These are phyloP conservation scores for Posidonia australis DNA, from an alignment of 106 monocot species.

Conservation along the genomic window DNA sequence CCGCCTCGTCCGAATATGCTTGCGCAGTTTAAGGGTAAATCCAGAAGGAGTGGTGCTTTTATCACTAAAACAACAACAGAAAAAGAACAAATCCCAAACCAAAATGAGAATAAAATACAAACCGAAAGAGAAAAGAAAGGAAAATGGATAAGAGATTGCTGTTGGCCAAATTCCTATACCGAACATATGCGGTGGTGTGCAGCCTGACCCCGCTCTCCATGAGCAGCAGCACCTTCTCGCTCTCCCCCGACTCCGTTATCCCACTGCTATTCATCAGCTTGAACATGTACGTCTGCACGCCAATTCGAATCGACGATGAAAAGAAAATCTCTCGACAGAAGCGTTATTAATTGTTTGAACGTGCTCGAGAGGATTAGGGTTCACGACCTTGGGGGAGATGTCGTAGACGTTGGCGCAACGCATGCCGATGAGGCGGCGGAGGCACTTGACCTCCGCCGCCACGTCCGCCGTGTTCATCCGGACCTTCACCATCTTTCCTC, in stretches of 20 bases:
- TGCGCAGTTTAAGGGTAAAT: conserved; percentile 91
- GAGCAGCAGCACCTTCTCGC: conserved; percentile 85
- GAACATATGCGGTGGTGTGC: conserved; percentile 83
- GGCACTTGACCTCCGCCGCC: conserved; percentile 97
- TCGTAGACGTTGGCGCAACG: conserved; percentile 98
- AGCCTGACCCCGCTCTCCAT: conserved; percentile 95
- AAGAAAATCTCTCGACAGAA: not conserved
- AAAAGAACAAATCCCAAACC: not conserved
- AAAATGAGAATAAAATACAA: not conserved
- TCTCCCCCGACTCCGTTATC: conserved; percentile 91
- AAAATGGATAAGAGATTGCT: not conserved
- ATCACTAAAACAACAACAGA: conserved; percentile 15
- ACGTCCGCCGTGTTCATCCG: conserved; percentile 99
- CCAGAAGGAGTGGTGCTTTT: conserved; percentile 95
- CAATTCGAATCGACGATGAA: not conserved
- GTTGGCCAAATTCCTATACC: conserved; percentile 20
- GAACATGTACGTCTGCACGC: conserved; percentile 80
- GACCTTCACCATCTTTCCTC: conserved; percentile 91
- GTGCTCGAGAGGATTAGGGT: not conserved
- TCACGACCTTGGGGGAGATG: conserved; percentile 83
- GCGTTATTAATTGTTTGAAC: not conserved
- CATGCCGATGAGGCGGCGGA: conserved; percentile 94
- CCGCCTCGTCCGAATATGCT: conserved; percentile 82
- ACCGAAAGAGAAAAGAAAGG: not conserved
- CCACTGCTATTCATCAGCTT: conserved; percentile 99